phyloP scores from a whole-genome alignment of 1,139 yeast genomes.

The Cylindricascospora bacillispora region DNA sequence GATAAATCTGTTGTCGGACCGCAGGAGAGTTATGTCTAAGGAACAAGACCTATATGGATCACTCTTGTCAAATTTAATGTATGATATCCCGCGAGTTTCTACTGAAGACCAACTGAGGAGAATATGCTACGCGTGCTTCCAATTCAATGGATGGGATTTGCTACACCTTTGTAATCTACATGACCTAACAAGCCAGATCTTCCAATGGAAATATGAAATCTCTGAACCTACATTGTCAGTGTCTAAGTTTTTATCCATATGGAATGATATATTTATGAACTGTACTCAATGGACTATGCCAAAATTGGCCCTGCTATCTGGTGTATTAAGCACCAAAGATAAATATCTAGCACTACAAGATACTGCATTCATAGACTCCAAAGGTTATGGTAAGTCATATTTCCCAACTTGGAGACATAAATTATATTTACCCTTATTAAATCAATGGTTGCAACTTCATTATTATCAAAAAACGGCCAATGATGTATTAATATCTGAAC shows the following conservation, averaged over 20 bases:
- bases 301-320: constrained; percentile 17
- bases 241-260: constrained; percentile 12
- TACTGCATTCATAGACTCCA: constrained; percentile 15
- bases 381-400: constrained; percentile 7
- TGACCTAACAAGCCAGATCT: too few relatives aligned
- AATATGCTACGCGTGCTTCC: too few relatives aligned
- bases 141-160: too few relatives aligned
- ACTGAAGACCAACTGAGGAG: too few relatives aligned
- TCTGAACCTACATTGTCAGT: constrained; percentile 20
- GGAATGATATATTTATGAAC: constrained; percentile 11
- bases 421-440: constrained; percentile 17
- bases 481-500: too few relatives aligned
- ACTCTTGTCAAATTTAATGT: too few relatives aligned
- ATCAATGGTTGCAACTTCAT: constrained; percentile 5
- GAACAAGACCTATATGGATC: too few relatives aligned
- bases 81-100: too few relatives aligned
- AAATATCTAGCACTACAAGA: constrained; percentile 13
- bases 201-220: constrained; percentile 21
- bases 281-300: constrained; percentile 14
- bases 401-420: constrained; percentile 14
- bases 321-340: constrained; percentile 12
- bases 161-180: too few relatives aligned
- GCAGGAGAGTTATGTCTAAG: too few relatives aligned
- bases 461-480: too few relatives aligned
- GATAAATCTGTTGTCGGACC: too few relatives aligned